Percentiles rank a stretch among this genome's conserved stretches.
Evolutionary conservation across 2,329 filamentous ascomycete genomes (phyloP).

Genomic region (Stemphylium beticola): DNA sequence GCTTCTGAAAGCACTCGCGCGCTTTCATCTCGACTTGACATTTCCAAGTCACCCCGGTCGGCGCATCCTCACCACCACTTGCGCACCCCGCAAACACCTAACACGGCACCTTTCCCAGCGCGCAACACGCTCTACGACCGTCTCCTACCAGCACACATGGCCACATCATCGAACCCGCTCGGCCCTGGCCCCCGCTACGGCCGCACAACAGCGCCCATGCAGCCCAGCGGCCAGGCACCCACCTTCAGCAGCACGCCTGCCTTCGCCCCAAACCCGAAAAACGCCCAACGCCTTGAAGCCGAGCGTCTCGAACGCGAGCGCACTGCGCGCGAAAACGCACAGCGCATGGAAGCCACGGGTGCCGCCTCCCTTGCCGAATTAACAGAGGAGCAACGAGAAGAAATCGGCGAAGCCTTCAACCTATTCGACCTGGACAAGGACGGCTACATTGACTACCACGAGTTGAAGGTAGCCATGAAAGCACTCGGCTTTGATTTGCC

Average conservation of each 20-base stretch:
- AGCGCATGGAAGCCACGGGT: slow-evolving; percentile 53
- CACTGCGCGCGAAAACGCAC: slow-evolving; percentile 41
- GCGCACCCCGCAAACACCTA: slow-evolving; percentile 9
- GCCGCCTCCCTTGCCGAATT: slow-evolving; percentile 62
- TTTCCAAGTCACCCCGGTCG: not conserved
- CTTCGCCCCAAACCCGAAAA: slow-evolving; percentile 53
- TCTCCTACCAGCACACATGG: slow-evolving; percentile 49
- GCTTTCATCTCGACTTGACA: not conserved
- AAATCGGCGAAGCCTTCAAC: slow-evolving; percentile 95
- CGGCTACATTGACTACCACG: slow-evolving; percentile 93
- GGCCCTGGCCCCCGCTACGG: slow-evolving; percentile 63
- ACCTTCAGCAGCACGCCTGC: slow-evolving; percentile 40
- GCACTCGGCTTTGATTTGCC: slow-evolving; percentile 92
- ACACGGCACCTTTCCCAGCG: not conserved
- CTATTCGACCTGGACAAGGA: slow-evolving; percentile 98
- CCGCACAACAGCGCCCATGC: slow-evolving; percentile 33
- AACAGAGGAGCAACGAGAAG: slow-evolving; percentile 87
- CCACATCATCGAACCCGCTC: slow-evolving; percentile 60
- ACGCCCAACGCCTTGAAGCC: slow-evolving; percentile 49
- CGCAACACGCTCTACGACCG: not conserved
- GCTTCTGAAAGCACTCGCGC: not conserved
- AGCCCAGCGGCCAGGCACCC: slow-evolving; percentile 22
- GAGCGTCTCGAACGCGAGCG: slow-evolving; percentile 52
- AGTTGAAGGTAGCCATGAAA: slow-evolving; percentile 95
- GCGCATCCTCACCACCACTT: slow-evolving; percentile 10